Conservation (phyloP, 108 stramenopile species). For the Stephanodiscus minutulus region DNA sequence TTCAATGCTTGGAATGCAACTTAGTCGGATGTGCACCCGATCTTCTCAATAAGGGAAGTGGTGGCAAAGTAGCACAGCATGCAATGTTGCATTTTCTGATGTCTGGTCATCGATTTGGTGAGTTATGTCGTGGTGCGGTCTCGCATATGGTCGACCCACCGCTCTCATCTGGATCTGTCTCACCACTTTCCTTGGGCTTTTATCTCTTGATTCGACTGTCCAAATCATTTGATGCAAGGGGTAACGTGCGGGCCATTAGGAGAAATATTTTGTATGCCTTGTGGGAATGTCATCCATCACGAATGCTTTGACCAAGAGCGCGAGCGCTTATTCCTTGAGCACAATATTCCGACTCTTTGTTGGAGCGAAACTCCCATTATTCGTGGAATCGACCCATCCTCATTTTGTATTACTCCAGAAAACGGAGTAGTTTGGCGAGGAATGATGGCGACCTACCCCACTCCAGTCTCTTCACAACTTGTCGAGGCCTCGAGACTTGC, state of each 20-base stretch:
- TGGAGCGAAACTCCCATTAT: constrained; percentile 65
- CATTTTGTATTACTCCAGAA: constrained; percentile 63
- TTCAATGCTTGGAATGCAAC: constrained; percentile 79
- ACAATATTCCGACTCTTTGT: constrained; percentile 52
- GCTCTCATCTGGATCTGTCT: neutral
- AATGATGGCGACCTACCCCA: constrained; percentile 71
- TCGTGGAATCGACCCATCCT: constrained; percentile 74
- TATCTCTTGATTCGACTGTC: constrained; percentile 17
- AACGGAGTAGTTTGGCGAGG: constrained; percentile 80
- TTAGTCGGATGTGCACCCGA: constrained; percentile 63
- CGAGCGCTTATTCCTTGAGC: constrained; percentile 59
- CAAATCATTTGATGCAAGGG: constrained; percentile 22
- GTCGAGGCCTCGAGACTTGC: constrained; percentile 53
- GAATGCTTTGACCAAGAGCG: constrained; percentile 77
- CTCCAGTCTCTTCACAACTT: constrained; percentile 59
- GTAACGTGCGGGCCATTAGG: constrained; percentile 67
- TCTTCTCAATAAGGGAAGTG: constrained; percentile 21
- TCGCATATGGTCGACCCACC: neutral
- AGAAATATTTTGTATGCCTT: constrained; percentile 71
- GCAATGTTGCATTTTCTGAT: constrained; percentile 65
- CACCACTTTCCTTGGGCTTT: neutral
- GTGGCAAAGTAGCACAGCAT: constrained; percentile 40
- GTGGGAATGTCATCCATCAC: constrained; percentile 74
- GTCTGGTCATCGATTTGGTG: constrained; percentile 74
- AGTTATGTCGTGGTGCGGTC: neutral